A percentile compares a stretch with the other conserved stretches of the same genome.
These are phyloP conservation scores for Ogataea zsoltii DNA, from an alignment of 805 yeast genomes.

Conservation along the genomic window DNA sequence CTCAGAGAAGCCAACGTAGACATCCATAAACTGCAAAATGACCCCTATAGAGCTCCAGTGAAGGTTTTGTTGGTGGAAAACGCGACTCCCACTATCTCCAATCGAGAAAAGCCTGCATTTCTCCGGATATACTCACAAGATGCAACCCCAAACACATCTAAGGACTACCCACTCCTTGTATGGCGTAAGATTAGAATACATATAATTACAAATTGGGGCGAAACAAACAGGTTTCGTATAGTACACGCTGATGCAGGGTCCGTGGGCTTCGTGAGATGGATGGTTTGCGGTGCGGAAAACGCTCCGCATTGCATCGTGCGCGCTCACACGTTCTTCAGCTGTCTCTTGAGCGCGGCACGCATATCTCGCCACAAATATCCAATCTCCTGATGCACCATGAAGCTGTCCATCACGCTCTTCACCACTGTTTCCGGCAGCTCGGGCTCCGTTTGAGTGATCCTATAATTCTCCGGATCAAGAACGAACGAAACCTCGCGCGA, in stretches of 20 bases:
- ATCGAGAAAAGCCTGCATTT: too few relatives aligned
- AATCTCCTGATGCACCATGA: slow-evolving; percentile 31
- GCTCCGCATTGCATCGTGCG: not conserved
- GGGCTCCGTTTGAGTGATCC: slow-evolving; percentile 39
- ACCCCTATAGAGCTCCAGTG: too few relatives aligned
- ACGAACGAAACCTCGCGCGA: slow-evolving; percentile 46
- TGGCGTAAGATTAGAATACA: not conserved
- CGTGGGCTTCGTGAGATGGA: too few relatives aligned
- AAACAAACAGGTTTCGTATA: not conserved
- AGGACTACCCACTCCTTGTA: too few relatives aligned
- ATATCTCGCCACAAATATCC: slow-evolving; percentile 37
- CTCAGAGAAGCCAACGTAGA: too few relatives aligned
- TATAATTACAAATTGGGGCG: too few relatives aligned
- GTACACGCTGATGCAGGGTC: slow-evolving; percentile 3
- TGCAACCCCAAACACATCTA: too few relatives aligned
- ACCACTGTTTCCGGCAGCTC: slow-evolving; percentile 26
- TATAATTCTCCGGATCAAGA: slow-evolving; percentile 39
- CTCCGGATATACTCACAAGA: too few relatives aligned
- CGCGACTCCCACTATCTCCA: too few relatives aligned
- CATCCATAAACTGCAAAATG: too few relatives aligned
- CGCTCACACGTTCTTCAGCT: not conserved
- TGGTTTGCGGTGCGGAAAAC: too few relatives aligned
- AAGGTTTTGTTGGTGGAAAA: too few relatives aligned
- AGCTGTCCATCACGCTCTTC: slow-evolving; percentile 20
- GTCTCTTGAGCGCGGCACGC: slow-evolving; percentile 27